Evolutionary conservation across 164 flowering plant genomes (phyloP).

Genomic region (Nymphaea thermarum): DNA sequence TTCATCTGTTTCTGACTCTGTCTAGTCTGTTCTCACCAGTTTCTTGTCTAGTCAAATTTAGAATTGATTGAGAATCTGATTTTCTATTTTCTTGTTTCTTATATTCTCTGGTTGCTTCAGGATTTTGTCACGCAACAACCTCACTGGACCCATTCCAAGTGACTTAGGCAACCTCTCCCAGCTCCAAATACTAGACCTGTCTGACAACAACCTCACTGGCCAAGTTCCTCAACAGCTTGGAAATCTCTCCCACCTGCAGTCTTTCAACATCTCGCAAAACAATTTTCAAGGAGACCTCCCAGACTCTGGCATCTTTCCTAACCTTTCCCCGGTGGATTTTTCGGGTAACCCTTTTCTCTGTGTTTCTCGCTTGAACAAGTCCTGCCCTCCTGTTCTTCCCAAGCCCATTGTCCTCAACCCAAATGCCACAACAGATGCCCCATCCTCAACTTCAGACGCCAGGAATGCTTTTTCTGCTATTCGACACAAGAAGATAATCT

Average conservation of each 20-base stretch:
- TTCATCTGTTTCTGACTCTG: no score
- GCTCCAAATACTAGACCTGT: constrained; percentile 59
- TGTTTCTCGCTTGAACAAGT: constrained; percentile 59
- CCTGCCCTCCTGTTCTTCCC: constrained; percentile 77
- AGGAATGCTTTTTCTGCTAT: constrained; percentile 16
- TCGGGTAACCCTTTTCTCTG: constrained; percentile 76
- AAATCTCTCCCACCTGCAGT: constrained; percentile 55
- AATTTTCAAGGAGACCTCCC: constrained; percentile 85
- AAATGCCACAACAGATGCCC: constrained; percentile 42
- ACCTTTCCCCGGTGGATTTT: constrained; percentile 63
- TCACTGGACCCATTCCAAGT: constrained; percentile 56
- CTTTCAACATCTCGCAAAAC: constrained; percentile 79
- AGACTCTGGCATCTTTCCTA: constrained; percentile 74
- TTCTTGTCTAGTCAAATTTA: no score
- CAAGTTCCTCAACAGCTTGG: constrained; percentile 67
- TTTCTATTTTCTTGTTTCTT: background rate
- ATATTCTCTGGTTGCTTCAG: constrained; percentile 13
- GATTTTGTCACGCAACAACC: constrained; percentile 50
- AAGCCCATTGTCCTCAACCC: constrained; percentile 96
- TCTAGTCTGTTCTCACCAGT: no score
- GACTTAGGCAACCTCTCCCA: constrained; percentile 41
- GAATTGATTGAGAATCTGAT: background rate
- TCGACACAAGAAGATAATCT: constrained; percentile 63
- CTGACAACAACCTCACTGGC: constrained; percentile 61
- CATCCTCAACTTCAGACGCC: constrained; percentile 17